Evolutionary conservation across 257 asterid species (phyloP).

Genomic region (Catharanthus roseus): DNA sequence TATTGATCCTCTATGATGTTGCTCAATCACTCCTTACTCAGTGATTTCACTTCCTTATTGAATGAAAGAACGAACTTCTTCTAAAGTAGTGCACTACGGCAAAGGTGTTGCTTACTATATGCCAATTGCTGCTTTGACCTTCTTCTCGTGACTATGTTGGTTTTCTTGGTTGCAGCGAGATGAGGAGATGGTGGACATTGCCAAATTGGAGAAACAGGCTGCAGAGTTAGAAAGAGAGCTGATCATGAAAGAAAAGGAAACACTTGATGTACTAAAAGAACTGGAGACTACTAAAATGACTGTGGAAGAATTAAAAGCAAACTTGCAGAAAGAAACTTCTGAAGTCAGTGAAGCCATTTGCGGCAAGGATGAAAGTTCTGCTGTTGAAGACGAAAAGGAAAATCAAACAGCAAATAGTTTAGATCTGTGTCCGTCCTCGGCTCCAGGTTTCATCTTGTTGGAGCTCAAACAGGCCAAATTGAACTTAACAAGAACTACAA

Average conservation of each 20-base stretch:
- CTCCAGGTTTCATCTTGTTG: constrained; percentile 57
- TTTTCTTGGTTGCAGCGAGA: constrained; percentile 30
- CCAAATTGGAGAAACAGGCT: constrained; percentile 63
- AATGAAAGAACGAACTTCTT: neutral
- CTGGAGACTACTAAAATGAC: constrained; percentile 54
- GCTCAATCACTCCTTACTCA: neutral
- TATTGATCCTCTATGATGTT: neutral
- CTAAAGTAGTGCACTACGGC: neutral
- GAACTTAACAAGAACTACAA: constrained; percentile 57
- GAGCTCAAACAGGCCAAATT: constrained; percentile 81
- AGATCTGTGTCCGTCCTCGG: constrained; percentile 41
- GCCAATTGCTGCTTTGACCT: neutral
- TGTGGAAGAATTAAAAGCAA: constrained; percentile 54
- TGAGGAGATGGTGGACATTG: constrained; percentile 37
- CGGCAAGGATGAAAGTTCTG: constrained; percentile 9
- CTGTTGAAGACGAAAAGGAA: constrained; percentile 17
- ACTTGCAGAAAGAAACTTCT: constrained; percentile 57
- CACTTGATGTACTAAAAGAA: constrained; percentile 69
- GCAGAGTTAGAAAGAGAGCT: constrained; percentile 60
- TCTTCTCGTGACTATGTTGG: neutral
- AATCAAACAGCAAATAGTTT: constrained; percentile 7
- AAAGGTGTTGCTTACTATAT: neutral
- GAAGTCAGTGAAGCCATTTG: constrained; percentile 35
- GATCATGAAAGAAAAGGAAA: constrained; percentile 66
- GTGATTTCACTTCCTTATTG: neutral